phyloP scores from a whole-genome alignment of 1,139 yeast genomes.

The Suhomyces guaymorum region DNA sequence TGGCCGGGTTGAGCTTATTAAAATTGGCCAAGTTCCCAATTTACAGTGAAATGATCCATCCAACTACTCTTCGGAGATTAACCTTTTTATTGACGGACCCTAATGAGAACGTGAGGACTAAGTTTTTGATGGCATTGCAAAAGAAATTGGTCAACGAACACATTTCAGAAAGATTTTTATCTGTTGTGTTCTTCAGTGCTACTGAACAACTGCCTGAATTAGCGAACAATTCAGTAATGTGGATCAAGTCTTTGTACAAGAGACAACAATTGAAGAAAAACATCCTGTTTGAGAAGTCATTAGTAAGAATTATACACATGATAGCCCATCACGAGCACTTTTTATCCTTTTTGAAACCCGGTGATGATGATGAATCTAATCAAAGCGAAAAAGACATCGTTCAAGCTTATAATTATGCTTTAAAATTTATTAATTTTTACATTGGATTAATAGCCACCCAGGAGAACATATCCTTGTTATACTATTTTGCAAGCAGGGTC shows the following conservation, averaged over 20 bases:
- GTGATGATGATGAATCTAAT: no score
- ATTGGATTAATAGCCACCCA: slow-evolving; percentile 61
- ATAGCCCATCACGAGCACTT: slow-evolving; percentile 78
- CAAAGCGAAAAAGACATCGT: slow-evolving; percentile 18
- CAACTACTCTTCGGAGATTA: slow-evolving; percentile 53
- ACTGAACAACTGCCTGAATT: slow-evolving; percentile 64
- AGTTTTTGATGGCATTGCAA: slow-evolving; percentile 55
- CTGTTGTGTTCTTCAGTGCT: slow-evolving; percentile 71
- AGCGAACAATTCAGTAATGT: slow-evolving; percentile 56
- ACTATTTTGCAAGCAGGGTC: slow-evolving; percentile 74
- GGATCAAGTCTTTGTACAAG: slow-evolving; percentile 66
- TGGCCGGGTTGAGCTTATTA: slow-evolving; percentile 66
- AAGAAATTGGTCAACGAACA: slow-evolving; percentile 50
- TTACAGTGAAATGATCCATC: slow-evolving; percentile 55
- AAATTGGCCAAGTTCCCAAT: slow-evolving; percentile 61
- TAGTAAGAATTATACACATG: slow-evolving; percentile 68
- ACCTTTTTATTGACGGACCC: slow-evolving; percentile 70
- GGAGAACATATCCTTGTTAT: slow-evolving; percentile 71
- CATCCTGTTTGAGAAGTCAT: slow-evolving; percentile 59
- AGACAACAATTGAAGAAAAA: slow-evolving; percentile 44
- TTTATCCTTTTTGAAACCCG: slow-evolving; percentile 44
- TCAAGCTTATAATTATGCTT: slow-evolving; percentile 51
- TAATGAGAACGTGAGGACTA: slow-evolving; percentile 54
- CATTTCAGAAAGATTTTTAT: slow-evolving; percentile 66
- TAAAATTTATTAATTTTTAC: slow-evolving; percentile 60